These are phyloP conservation scores for Friedmanniomyces endolithicus DNA, from an alignment of 495 filamentous ascomycete species.

Conservation along the genomic window DNA sequence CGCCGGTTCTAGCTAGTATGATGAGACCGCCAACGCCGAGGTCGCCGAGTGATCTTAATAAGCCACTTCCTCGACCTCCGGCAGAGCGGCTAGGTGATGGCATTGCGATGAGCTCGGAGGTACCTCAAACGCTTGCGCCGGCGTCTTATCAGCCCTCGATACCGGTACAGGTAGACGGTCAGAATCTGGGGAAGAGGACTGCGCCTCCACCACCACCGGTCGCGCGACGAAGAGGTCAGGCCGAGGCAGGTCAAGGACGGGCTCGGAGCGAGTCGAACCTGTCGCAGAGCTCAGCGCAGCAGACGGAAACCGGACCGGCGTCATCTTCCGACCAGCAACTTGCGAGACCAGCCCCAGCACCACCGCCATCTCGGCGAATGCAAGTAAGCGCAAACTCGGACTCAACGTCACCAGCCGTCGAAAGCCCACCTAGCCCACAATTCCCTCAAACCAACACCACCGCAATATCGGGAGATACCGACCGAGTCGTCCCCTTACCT, in stretches of 20 bases:
- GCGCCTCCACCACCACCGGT: slow-evolving; percentile 27
- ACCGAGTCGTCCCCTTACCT: slow-evolving; percentile 19
- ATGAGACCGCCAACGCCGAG: slow-evolving; percentile 1
- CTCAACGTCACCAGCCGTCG: slow-evolving; percentile 10
- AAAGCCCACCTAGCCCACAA: slow-evolving; percentile 10
- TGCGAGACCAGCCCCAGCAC: slow-evolving; percentile 18
- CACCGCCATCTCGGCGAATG: slow-evolving; percentile 22
- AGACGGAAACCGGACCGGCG: slow-evolving; percentile 1
- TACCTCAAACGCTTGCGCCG: background rate
- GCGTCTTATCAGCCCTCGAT: background rate
- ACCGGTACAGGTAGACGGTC: background rate
- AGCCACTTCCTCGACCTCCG: slow-evolving; percentile 27
- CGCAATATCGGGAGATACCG: background rate
- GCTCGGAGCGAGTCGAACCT: slow-evolving; percentile 24
- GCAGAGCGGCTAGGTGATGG: background rate
- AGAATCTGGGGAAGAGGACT: slow-evolving; percentile 18
- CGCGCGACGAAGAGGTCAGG: slow-evolving; percentile 23
- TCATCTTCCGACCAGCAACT: slow-evolving; percentile 1
- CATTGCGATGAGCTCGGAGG: background rate
- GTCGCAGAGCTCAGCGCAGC: slow-evolving; percentile 20
- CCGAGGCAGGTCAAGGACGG: slow-evolving; percentile 9
- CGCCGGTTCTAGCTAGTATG: slow-evolving; percentile 1
- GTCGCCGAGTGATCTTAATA: slow-evolving; percentile 29
- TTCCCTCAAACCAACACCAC: background rate
- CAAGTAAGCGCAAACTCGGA: background rate